Base-by-base conservation (phyloP, 441 rosid species). In the Erysimum cheiri region DNA sequence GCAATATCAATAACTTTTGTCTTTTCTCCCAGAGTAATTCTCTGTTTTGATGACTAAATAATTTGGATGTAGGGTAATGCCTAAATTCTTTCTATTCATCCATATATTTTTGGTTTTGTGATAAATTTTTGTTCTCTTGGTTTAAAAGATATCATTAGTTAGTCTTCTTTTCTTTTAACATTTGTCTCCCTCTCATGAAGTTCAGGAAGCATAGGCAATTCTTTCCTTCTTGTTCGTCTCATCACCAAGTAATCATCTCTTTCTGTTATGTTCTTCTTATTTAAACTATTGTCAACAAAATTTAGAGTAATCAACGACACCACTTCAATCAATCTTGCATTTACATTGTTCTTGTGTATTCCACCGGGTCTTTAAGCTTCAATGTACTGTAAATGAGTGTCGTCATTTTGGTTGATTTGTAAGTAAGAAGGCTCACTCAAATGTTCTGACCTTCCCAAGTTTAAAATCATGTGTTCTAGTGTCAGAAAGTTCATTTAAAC, bases 191-290 rank as follows among this genome's bases (percentile, higher is more conserved):
- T 64, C 53, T 57, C 64, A 58, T 72, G 77, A 73, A 60, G 32
- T 52, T 41, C 48, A 67, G 35, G 63, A 67, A 41, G 62, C 66
- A 40, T 57, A 65, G 44, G 71, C 71, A n/a, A 57, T 59, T 31
- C 39, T 31, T 66, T 49, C 53, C 50, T 64, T 26, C 59, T 47
- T 47, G 59, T 48, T 37, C 35, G 14, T 64, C 59, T 72, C 70
- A 64, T 55, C 70, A 8, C 32, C 76, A 64, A 55, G 53, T 64
- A 49, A 73, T 50, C 40, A 50, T 59, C 47, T 72, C 60, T 28
- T 19, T 47, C 8, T 2, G 39, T 48, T 58, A 39, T 7, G 47
- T 57, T 64, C 37, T 47, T 48, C 60, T 40, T 47, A 28, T 64
- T 14, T 47, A 41, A 52, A 19, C 50, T 47, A 47, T 71, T 63